Percentiles rank a stretch among this genome's conserved stretches.
phyloP scores from a whole-genome alignment of 176 grass and related monocot genomes.

The Lolium perenne region DNA sequence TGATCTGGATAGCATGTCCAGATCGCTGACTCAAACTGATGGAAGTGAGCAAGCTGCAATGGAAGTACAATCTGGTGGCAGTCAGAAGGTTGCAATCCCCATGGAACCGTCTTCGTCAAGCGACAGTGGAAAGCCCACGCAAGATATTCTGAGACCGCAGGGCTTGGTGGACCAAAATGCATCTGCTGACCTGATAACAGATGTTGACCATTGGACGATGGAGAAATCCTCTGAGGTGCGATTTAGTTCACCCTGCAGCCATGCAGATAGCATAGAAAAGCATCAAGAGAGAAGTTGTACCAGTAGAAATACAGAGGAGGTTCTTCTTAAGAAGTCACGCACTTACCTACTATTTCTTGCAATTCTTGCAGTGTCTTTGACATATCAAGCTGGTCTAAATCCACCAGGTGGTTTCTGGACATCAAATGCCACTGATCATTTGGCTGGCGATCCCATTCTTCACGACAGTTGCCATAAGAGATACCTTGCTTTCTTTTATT shows the following conservation, averaged over 20 bases:
- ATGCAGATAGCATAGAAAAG: background rate
- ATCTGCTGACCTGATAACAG: background rate
- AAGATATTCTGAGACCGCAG: background rate
- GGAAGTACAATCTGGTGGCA: background rate
- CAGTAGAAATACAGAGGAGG: background rate
- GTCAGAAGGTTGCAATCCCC: constrained; percentile 2
- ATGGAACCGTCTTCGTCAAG: background rate
- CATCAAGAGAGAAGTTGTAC: background rate
- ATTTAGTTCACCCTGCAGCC: background rate
- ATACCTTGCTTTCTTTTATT: constrained; percentile 38
- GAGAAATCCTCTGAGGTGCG: background rate
- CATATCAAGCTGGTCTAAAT: constrained; percentile 40
- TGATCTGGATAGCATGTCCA: background rate
- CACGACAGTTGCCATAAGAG: constrained; percentile 18
- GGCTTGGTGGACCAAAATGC: background rate
- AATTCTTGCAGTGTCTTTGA: constrained; percentile 32
- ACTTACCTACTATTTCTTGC: constrained; percentile 38
- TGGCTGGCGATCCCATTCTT: constrained; percentile 35
- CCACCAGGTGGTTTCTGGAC: constrained; percentile 45
- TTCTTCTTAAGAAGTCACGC: constrained; percentile 6
- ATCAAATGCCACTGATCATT: background rate
- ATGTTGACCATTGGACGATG: background rate
- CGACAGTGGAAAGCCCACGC: background rate
- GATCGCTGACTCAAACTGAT: background rate
- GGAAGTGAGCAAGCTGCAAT: background rate